Conservation (phyloP, 2,329 filamentous ascomycete species). For the Exophiala aquamarina region DNA sequence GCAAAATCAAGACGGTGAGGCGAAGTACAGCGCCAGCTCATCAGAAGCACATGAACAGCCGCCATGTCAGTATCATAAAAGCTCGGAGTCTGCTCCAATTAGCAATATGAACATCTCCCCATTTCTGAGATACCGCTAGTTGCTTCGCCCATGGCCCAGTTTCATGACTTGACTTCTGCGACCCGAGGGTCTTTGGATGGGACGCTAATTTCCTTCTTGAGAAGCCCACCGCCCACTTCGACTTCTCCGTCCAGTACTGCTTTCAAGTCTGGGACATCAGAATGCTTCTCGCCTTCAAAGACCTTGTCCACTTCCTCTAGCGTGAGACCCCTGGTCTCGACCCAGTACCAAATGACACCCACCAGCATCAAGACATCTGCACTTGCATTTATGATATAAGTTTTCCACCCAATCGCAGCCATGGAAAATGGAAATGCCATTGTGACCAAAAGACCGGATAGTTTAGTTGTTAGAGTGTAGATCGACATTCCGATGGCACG, state of each 20-base stretch:
- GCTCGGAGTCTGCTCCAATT: too few relatives aligned
- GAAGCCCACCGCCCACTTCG: constrained; percentile 7
- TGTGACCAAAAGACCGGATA: constrained; percentile 36
- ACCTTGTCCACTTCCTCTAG: constrained; percentile 31
- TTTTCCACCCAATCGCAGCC: constrained; percentile 46
- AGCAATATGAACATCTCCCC: too few relatives aligned
- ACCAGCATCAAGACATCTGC: constrained; percentile 43
- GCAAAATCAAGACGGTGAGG: too few relatives aligned
- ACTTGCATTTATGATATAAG: constrained; percentile 50
- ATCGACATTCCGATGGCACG: constrained; percentile 26
- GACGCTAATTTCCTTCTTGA: constrained; percentile 3
- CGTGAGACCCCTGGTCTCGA: constrained; percentile 29
- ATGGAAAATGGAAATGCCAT: constrained; percentile 47
- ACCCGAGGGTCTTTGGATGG: too few relatives aligned
- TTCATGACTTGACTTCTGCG: too few relatives aligned
- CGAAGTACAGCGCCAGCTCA: too few relatives aligned
- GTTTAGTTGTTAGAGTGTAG: constrained; percentile 2
- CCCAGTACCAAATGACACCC: constrained; percentile 24
- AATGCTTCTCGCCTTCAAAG: constrained; percentile 25
- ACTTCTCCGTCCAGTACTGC: constrained; percentile 9
- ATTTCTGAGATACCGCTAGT: too few relatives aligned
- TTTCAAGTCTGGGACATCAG: constrained; percentile 15
- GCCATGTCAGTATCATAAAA: too few relatives aligned
- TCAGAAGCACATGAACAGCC: too few relatives aligned
- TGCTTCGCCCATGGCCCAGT: too few relatives aligned